A percentile compares a stretch with the other conserved stretches of the same genome.
Evolutionary conservation across 1,284 basidiomycete species (phyloP).

Genomic region (Trametes pubescens): DNA sequence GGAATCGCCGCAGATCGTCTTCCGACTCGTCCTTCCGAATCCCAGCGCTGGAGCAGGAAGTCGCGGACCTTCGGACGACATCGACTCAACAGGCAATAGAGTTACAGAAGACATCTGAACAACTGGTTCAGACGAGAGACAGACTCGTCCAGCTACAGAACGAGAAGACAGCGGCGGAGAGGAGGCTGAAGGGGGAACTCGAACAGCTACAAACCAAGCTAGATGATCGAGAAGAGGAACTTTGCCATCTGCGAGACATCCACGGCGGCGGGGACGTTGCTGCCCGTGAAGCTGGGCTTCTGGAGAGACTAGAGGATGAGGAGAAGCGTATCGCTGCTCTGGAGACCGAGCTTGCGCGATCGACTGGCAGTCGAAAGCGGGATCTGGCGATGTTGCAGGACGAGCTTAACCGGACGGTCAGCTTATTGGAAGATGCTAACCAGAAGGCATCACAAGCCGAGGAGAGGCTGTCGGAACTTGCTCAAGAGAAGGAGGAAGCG

Average conservation of each 20-base stretch:
- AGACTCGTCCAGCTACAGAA: slow-evolving; percentile 64
- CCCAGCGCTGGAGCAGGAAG: slow-evolving; percentile 60
- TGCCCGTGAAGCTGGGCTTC: slow-evolving; percentile 29
- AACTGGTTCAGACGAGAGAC: slow-evolving; percentile 55
- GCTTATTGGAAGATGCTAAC: slow-evolving; percentile 52
- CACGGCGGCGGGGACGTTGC: slow-evolving; percentile 32
- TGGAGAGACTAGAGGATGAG: slow-evolving; percentile 39
- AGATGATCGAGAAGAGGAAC: slow-evolving; percentile 64
- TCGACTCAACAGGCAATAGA: slow-evolving; percentile 54
- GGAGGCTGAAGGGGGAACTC: slow-evolving; percentile 51
- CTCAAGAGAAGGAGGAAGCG: slow-evolving; percentile 56
- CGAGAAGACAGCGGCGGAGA: slow-evolving; percentile 63
- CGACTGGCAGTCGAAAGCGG: slow-evolving; percentile 26
- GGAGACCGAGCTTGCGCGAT: slow-evolving; percentile 39
- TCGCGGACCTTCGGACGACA: slow-evolving; percentile 53
- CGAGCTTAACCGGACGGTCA: slow-evolving; percentile 49
- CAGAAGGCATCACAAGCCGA: slow-evolving; percentile 47
- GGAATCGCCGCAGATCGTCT: slow-evolving; percentile 54
- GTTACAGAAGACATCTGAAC: slow-evolving; percentile 52
- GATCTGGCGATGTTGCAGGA: slow-evolving; percentile 32
- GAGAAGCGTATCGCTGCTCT: slow-evolving; percentile 29
- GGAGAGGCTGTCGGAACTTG: slow-evolving; percentile 47
- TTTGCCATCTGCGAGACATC: slow-evolving; percentile 50
- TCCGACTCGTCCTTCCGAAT: slow-evolving; percentile 59
- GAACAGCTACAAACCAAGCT: slow-evolving; percentile 52